These are phyloP conservation scores for Penicillium glabrum DNA, from an alignment of 2,329 filamentous ascomycete genomes.

Conservation along the genomic window DNA sequence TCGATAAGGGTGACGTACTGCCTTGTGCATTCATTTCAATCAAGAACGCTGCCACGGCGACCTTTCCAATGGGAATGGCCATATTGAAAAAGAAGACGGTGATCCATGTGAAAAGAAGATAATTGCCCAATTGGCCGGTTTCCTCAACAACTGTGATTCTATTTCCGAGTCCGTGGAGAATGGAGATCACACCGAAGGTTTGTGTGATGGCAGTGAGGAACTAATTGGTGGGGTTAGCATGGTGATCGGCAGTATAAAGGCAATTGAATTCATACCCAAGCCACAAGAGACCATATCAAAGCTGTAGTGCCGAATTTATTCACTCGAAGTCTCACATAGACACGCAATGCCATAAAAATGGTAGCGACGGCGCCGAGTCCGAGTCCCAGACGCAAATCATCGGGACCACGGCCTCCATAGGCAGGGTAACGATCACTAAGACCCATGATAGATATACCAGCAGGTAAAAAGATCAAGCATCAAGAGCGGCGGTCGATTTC, in stretches of 20 bases:
- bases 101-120: conserved; percentile 21
- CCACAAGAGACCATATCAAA: conserved; percentile 18
- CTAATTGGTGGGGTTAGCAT: background rate
- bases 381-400: conserved; percentile 17
- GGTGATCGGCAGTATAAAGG: background rate
- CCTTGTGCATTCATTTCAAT: conserved; percentile 23
- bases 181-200: conserved; percentile 15
- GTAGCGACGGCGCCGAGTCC: conserved; percentile 16
- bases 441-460: conserved; percentile 4
- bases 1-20: conserved; percentile 9
- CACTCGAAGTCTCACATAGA: conserved; percentile 19
- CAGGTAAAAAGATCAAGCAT: background rate
- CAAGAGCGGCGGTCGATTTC: background rate
- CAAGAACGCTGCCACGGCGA: conserved; percentile 19
- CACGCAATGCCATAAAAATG: conserved; percentile 16
- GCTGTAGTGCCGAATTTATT: conserved; percentile 22
- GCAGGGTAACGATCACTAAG: conserved; percentile 14
- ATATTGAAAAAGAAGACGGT: conserved; percentile 24
- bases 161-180: conserved; percentile 22
- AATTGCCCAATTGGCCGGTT: conserved; percentile 15
- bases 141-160: conserved; percentile 10
- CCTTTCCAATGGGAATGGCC: conserved; percentile 22
- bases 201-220: conserved; percentile 18
- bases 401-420: conserved; percentile 19
- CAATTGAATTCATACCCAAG: conserved; percentile 12